phyloP scores from a whole-genome alignment of 106 monocot genomes.

The Dendrobium huoshanense region DNA sequence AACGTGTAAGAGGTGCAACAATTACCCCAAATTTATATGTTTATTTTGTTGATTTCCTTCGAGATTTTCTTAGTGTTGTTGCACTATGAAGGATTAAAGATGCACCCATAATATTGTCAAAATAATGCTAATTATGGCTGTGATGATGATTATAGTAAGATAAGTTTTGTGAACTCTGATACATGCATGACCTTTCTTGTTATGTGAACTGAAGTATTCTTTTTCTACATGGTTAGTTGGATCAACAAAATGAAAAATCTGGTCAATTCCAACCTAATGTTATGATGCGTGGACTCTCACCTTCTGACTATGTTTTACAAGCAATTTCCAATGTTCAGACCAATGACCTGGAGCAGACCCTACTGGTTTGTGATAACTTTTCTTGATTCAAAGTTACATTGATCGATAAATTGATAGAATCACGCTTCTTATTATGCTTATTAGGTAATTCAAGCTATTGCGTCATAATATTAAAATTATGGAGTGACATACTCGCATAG shows the following conservation, averaged over 20 bases:
- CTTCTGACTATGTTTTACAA: conserved; percentile 79
- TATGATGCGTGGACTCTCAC: conserved; percentile 59
- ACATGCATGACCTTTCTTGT: background rate
- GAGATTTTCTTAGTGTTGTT: too few relatives aligned
- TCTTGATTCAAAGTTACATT: background rate
- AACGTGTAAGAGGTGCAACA: too few relatives aligned
- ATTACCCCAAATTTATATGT: too few relatives aligned
- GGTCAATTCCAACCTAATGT: conserved; percentile 61
- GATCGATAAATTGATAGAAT: background rate
- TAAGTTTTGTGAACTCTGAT: background rate
- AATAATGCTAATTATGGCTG: background rate
- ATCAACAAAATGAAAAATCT: conserved; percentile 36
- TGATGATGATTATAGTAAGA: background rate
- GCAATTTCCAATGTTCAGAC: conserved; percentile 58
- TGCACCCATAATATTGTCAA: too few relatives aligned
- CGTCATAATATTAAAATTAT: background rate
- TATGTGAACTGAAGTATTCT: background rate
- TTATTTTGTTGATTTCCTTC: too few relatives aligned
- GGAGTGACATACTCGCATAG: background rate
- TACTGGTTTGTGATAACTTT: conserved; percentile 50
- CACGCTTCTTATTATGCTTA: background rate
- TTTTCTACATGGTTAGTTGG: conserved; percentile 36
- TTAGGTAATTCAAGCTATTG: background rate
- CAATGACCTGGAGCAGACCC: conserved; percentile 84
- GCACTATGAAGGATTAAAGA: too few relatives aligned